These are phyloP conservation scores for Cavenderia fasciculata DNA, from an alignment of 78 protist species.

Conservation along the genomic window DNA sequence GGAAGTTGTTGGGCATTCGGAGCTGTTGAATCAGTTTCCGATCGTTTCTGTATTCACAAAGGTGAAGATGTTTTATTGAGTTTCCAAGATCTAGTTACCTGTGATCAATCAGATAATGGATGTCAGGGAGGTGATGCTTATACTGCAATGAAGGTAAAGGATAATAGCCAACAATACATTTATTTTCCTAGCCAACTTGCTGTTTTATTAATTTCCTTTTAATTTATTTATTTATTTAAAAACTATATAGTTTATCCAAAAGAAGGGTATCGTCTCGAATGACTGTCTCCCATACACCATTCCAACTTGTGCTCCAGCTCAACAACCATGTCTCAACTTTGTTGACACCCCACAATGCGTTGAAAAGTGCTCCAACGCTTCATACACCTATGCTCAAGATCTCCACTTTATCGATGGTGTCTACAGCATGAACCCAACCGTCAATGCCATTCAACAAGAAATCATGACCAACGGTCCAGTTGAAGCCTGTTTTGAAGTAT, in stretches of 20 bases:
- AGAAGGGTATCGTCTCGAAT: slow-evolving; percentile 5
- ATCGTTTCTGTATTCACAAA: slow-evolving; percentile 62
- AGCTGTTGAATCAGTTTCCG: slow-evolving; percentile 25
- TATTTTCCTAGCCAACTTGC: too few species aligned
- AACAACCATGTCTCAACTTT: slow-evolving; percentile 65
- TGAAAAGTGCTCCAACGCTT: slow-evolving; percentile 9
- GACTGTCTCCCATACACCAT: slow-evolving; percentile 52
- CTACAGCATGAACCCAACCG: neutral
- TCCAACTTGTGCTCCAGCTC: slow-evolving; percentile 75
- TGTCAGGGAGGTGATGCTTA: slow-evolving; percentile 60
- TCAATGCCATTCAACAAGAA: slow-evolving; percentile 25
- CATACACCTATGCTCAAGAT: neutral
- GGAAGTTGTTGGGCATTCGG: slow-evolving; percentile 68
- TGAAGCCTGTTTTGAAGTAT: slow-evolving; percentile 67
- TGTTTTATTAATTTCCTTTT: too few species aligned
- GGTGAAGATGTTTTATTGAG: slow-evolving; percentile 7
- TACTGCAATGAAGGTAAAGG: too few species aligned
- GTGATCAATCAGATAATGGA: slow-evolving; percentile 31
- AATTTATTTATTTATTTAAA: too few species aligned
- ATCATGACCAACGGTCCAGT: slow-evolving; percentile 78
- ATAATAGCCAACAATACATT: too few species aligned
- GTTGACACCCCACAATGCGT: slow-evolving; percentile 28
- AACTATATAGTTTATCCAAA: slow-evolving; percentile 18
- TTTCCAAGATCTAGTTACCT: slow-evolving; percentile 47
- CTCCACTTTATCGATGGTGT: neutral